Evolutionary conservation across 2,329 filamentous ascomycete species (phyloP).

Genomic region (Davidsoniella neocaledoniae): DNA sequence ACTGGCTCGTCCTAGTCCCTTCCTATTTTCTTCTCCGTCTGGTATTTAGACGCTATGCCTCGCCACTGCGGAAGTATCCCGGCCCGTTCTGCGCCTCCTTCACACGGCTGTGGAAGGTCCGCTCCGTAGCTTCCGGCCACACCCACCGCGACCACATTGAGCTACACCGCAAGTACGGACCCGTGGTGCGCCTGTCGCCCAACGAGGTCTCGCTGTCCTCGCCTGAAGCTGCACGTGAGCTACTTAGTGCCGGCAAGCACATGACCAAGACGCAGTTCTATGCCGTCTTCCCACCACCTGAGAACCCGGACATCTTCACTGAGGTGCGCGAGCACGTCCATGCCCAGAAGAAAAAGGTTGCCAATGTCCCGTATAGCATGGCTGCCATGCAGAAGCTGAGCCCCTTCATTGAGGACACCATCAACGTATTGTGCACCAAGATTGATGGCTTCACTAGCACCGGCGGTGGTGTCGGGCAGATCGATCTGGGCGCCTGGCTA

Average conservation of each 20-base stretch:
- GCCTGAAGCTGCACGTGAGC: constrained; percentile 18
- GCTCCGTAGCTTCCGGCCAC: constrained; percentile 32
- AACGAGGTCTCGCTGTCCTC: constrained; percentile 12
- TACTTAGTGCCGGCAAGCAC: constrained; percentile 32
- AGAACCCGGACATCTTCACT: constrained; percentile 42
- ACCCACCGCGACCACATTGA: constrained; percentile 27
- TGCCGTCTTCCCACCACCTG: constrained; percentile 35
- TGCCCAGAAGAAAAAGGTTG: constrained; percentile 36
- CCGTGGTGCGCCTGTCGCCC: constrained; percentile 16
- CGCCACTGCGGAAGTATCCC: constrained; percentile 49
- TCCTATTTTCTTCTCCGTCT: constrained; percentile 25
- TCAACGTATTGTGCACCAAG: constrained; percentile 27
- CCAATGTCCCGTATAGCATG: constrained; percentile 36
- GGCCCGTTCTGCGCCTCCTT: constrained; percentile 47
- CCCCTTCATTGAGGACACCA: constrained; percentile 34
- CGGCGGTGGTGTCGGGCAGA: constrained; percentile 12
- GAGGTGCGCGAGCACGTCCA: constrained; percentile 37
- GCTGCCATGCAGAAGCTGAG: constrained; percentile 34
- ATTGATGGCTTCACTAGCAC: constrained; percentile 23
- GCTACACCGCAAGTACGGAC: constrained; percentile 38
- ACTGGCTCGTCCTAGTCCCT: constrained; percentile 27
- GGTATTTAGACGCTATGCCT: constrained; percentile 30
- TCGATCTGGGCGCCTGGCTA: constrained; percentile 32
- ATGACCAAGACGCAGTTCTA: constrained; percentile 38
- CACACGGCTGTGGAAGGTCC: constrained; percentile 23